phyloP scores from a whole-genome alignment of 805 yeast species.

The Clavispora fructus region DNA sequence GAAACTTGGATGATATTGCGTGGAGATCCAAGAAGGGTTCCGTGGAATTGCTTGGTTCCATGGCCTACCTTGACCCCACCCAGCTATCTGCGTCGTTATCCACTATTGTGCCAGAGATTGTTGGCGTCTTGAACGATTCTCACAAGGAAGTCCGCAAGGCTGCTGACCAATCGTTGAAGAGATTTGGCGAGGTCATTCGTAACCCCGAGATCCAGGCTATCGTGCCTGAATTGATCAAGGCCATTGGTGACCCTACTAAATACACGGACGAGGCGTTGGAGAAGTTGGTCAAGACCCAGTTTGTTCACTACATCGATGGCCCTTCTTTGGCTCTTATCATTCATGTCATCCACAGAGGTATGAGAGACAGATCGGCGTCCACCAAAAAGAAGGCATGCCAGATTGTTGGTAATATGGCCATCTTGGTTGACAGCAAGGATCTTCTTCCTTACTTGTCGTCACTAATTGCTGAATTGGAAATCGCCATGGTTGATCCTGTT shows the following conservation, averaged over 20 bases:
- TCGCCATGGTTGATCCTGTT: slow-evolving; percentile 97
- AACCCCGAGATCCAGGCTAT: slow-evolving; percentile 94
- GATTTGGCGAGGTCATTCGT: slow-evolving; percentile 94
- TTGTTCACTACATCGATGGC: slow-evolving; percentile 96
- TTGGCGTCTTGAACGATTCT: slow-evolving; percentile 87
- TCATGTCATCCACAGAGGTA: slow-evolving; percentile 92
- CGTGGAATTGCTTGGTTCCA: slow-evolving; percentile 90
- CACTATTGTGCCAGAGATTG: slow-evolving; percentile 91
- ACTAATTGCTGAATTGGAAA: slow-evolving; percentile 76
- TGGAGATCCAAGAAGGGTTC: slow-evolving; percentile 98
- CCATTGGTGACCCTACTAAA: slow-evolving; percentile 94
- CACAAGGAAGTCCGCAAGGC: slow-evolving; percentile 97
- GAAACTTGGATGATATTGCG: slow-evolving; percentile 78
- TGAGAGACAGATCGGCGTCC: slow-evolving; percentile 89
- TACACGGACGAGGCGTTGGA: slow-evolving; percentile 85
- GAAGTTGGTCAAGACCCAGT: slow-evolving; percentile 80
- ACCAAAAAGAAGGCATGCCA: slow-evolving; percentile 94
- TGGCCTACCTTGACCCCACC: slow-evolving; percentile 96
- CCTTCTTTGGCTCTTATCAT: slow-evolving; percentile 94
- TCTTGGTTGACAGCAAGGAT: slow-evolving; percentile 84
- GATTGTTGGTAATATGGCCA: slow-evolving; percentile 98
- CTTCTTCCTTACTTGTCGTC: slow-evolving; percentile 76
- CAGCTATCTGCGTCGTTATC: slow-evolving; percentile 88
- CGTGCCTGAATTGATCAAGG: slow-evolving; percentile 81
- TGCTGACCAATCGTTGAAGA: slow-evolving; percentile 80